A percentile compares a stretch with the other conserved stretches of the same genome.
These are phyloP conservation scores for Leccinum imitatum DNA, from an alignment of 768 basidiomycete genomes.

Conservation along the genomic window DNA sequence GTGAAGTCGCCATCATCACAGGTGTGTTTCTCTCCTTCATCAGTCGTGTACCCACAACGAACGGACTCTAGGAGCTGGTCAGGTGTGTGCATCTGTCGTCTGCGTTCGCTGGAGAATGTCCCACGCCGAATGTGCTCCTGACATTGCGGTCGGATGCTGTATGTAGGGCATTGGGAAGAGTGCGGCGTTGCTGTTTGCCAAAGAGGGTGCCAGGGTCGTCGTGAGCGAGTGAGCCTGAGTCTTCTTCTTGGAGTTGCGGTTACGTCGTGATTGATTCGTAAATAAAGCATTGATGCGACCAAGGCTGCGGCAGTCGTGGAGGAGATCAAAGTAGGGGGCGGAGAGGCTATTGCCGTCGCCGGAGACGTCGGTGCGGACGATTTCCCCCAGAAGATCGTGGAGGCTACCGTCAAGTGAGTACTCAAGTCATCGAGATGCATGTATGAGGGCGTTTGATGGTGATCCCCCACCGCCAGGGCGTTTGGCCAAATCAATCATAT, in stretches of 20 bases:
- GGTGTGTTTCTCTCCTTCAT: slow-evolving; percentile 42
- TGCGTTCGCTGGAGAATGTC: background rate
- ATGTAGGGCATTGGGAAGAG: slow-evolving; percentile 75
- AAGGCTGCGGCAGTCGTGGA: slow-evolving; percentile 64
- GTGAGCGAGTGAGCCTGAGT: slow-evolving; percentile 65
- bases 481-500: slow-evolving; percentile 88
- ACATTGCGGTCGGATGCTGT: background rate
- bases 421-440: slow-evolving; percentile 4
- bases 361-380: slow-evolving; percentile 85
- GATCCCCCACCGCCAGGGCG: slow-evolving; percentile 42
- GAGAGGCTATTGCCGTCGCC: slow-evolving; percentile 69
- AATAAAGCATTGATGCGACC: slow-evolving; percentile 63
- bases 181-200: slow-evolving; percentile 73
- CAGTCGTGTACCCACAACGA: background rate
- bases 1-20: slow-evolving; percentile 85
- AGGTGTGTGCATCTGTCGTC: slow-evolving; percentile 47
- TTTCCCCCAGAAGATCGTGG: slow-evolving; percentile 76
- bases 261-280: slow-evolving; percentile 6
- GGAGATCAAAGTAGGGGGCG: slow-evolving; percentile 73
- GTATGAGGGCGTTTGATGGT: background rate
- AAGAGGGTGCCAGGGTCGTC: slow-evolving; percentile 85
- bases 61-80: slow-evolving; percentile 61
- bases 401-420: slow-evolving; percentile 73
- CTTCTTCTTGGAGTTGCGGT: background rate
- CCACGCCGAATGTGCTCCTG: no score